Percentiles rank a stretch among this genome's conserved stretches.
These are phyloP conservation scores for Pichia cabralensis DNA, from an alignment of 805 yeast species.

Conservation along the genomic window DNA sequence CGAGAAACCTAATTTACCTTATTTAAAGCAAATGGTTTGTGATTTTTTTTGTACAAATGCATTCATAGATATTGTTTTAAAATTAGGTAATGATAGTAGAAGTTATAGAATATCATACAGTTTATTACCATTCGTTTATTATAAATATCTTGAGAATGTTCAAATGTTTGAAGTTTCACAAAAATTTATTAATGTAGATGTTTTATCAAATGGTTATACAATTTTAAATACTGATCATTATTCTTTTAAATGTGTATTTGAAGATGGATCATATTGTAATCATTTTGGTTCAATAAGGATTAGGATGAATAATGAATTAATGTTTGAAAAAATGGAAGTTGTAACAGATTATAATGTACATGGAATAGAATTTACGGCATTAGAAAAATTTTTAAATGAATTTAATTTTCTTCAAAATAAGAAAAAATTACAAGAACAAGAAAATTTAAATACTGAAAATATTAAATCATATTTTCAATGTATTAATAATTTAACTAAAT, in stretches of 20 bases:
- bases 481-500: constrained; percentile 36
- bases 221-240: constrained; percentile 44
- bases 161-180: constrained; percentile 42
- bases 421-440: not conserved
- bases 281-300: constrained; percentile 54
- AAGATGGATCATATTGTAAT: constrained; percentile 62
- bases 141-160: constrained; percentile 42
- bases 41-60: constrained; percentile 48
- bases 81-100: constrained; percentile 35
- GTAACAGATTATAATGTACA: constrained; percentile 34
- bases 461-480: constrained; percentile 5
- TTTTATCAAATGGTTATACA: constrained; percentile 42
- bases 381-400: constrained; percentile 30
- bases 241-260: constrained; percentile 40
- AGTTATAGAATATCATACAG: constrained; percentile 57
- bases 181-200: constrained; percentile 39
- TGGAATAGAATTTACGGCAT: constrained; percentile 37
- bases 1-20: constrained; percentile 34
- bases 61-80: constrained; percentile 35
- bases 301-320: constrained; percentile 49
- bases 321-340: constrained; percentile 66
- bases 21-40: constrained; percentile 39
- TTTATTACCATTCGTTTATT: constrained; percentile 56
- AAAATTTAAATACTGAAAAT: not conserved
- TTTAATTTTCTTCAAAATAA: too few species aligned